phyloP scores from a whole-genome alignment of 129 eudicot genomes.

The Pulicaria dysenterica region DNA sequence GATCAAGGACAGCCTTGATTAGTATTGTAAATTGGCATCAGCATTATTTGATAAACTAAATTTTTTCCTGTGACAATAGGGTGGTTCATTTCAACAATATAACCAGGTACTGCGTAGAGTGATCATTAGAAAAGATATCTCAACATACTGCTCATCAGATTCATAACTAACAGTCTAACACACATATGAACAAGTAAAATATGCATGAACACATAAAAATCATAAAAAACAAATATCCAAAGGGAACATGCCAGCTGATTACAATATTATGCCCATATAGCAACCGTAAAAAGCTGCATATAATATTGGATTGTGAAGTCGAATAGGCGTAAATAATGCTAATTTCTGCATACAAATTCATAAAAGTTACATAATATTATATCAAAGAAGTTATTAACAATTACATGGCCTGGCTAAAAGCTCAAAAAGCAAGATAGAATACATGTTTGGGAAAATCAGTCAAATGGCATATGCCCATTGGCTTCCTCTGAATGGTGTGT shows the following conservation, averaged over 20 bases:
- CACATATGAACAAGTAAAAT: neutral
- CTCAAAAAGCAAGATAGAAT: too few species aligned
- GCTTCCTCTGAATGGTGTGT: too few species aligned
- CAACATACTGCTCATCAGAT: constrained; percentile 17
- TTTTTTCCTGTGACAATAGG: neutral
- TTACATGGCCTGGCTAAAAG: neutral
- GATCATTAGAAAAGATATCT: constrained; percentile 2
- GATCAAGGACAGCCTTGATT: constrained; percentile 10
- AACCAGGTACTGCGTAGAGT: neutral
- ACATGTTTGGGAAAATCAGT: too few species aligned
- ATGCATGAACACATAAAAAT: neutral
- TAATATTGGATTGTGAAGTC: neutral
- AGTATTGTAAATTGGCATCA: neutral
- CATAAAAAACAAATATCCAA: neutral
- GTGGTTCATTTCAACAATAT: neutral
- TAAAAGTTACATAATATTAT: neutral
- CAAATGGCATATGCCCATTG: too few species aligned
- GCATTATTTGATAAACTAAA: neutral
- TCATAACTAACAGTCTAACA: neutral
- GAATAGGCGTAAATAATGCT: too few species aligned
- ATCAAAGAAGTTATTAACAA: neutral
- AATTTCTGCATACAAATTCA: neutral
- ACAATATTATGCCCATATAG: neutral
- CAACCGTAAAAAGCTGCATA: neutral
- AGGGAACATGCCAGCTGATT: neutral